A percentile compares a stretch with the other conserved stretches of the same genome.
Evolutionary conservation across 805 yeast species (phyloP).

Genomic region (Yamadazyma insecticola): DNA sequence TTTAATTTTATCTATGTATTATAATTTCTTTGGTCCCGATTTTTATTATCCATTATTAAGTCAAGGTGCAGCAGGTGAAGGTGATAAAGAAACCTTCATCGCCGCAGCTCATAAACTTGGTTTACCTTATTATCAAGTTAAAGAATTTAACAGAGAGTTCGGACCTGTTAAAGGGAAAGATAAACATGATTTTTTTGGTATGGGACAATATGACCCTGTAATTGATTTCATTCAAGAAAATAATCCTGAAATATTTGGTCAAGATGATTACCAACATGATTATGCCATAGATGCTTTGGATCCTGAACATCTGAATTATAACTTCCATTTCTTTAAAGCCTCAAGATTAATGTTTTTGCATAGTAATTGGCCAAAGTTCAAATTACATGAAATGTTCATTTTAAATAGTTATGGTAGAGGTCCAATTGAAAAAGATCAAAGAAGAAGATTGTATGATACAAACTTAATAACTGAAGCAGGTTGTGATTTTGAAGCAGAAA

Average conservation of each 20-base stretch:
- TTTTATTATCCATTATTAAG: constrained; percentile 65
- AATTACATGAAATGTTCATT: constrained; percentile 21
- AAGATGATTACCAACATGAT: constrained; percentile 11
- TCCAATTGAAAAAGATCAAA: constrained; percentile 14
- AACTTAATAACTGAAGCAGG: constrained; percentile 22
- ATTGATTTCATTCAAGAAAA: constrained; percentile 17
- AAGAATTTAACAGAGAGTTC: constrained; percentile 32
- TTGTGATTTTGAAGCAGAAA: constrained; percentile 23
- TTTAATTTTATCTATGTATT: constrained; percentile 55
- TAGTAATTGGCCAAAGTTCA: constrained; percentile 36
- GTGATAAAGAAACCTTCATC: constrained; percentile 74
- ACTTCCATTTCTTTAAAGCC: constrained; percentile 24
- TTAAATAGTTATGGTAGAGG: constrained; percentile 24
- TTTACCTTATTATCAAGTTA: constrained; percentile 34
- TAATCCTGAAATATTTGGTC: constrained; percentile 7
- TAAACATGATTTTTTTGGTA: constrained; percentile 26
- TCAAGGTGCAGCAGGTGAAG: constrained; percentile 74
- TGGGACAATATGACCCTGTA: constrained; percentile 37
- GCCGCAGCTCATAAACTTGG: constrained; percentile 37
- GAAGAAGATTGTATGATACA: constrained; percentile 25
- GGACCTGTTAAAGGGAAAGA: constrained; percentile 24
- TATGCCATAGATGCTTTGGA: constrained; percentile 20
- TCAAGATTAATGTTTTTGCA: constrained; percentile 28
- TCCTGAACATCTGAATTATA: constrained; percentile 18
- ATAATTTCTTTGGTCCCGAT: constrained; percentile 60